phyloP scores from a whole-genome alignment of 305 asterid species.

The Rubia tinctorum region DNA sequence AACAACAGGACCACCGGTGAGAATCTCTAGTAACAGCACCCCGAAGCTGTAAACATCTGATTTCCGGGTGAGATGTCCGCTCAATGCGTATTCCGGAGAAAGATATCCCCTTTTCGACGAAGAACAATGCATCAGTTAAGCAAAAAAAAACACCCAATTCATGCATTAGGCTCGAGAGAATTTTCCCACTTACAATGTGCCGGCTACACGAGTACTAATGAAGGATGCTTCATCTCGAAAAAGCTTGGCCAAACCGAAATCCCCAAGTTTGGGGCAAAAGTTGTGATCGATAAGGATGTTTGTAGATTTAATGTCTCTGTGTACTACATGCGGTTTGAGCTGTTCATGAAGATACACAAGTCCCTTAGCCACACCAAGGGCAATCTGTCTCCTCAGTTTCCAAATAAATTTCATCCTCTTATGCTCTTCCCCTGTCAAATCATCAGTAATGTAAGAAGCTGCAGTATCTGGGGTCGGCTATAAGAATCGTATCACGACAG shows the following conservation, averaged over 20 bases:
- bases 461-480: background rate
- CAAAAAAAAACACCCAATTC: background rate
- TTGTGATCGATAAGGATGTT: conserved; percentile 66
- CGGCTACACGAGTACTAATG: conserved; percentile 85
- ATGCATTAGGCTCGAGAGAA: background rate
- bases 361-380: conserved; percentile 61
- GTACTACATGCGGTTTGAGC: conserved; percentile 60
- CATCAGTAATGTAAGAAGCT: background rate
- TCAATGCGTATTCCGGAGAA: conserved; percentile 84
- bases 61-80: conserved; percentile 72
- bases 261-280: conserved; percentile 64
- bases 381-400: conserved; percentile 42
- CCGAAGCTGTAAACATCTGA: conserved; percentile 89
- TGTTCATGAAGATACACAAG: conserved; percentile 70
- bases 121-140: conserved; percentile 2
- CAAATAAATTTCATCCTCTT: conserved; percentile 56
- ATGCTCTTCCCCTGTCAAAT: conserved; percentile 42
- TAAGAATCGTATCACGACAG: background rate
- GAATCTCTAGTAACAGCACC: conserved; percentile 62
- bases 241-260: conserved; percentile 80
- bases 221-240: conserved; percentile 49
- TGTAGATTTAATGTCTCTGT: conserved; percentile 74
- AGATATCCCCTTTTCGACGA: conserved; percentile 57
- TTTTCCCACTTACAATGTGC: conserved; percentile 59
- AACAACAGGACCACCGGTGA: conserved; percentile 53